A percentile compares a stretch with the other conserved stretches of the same genome.
Evolutionary conservation across 140 eudicot genomes (phyloP).

Genomic region (Anethum foeniculum): DNA sequence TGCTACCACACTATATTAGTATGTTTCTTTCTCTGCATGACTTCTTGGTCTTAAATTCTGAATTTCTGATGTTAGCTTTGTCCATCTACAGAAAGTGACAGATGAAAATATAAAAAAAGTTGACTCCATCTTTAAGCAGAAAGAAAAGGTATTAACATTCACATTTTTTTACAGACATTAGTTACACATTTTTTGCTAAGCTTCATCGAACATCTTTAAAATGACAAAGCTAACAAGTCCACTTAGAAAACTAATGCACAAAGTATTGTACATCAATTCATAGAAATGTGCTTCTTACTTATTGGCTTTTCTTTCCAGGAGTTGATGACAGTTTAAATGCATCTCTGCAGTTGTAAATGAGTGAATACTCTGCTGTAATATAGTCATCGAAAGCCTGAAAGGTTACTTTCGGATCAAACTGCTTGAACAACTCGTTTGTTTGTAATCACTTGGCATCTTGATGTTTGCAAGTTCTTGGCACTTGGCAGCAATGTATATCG

Average conservation of each 20-base stretch:
- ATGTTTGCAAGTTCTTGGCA: neutral
- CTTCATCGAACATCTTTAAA: neutral
- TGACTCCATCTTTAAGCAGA: constrained; percentile 77
- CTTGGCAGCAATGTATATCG: neutral
- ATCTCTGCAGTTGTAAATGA: constrained; percentile 10
- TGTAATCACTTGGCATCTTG: neutral
- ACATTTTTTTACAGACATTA: neutral
- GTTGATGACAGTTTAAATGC: constrained; percentile 62
- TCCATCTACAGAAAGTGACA: constrained; percentile 57
- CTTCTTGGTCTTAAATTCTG: neutral
- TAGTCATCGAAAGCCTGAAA: neutral
- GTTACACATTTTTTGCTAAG: neutral
- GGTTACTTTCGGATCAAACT: neutral
- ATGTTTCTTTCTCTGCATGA: neutral
- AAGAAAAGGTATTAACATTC: constrained; percentile 62
- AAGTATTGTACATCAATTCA: neutral
- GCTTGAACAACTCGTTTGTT: neutral
- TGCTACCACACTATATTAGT: neutral
- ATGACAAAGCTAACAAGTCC: neutral
- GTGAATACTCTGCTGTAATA: constrained; percentile 10
- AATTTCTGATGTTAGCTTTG: neutral
- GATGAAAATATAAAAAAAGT: constrained; percentile 90
- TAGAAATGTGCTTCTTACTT: neutral
- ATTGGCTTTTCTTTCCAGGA: constrained; percentile 41
- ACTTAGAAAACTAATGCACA: neutral